Percentiles rank a stretch among this genome's conserved stretches.
Evolutionary conservation across 305 asterid genomes (phyloP).

Genomic region (Fraxinus baroniana): DNA sequence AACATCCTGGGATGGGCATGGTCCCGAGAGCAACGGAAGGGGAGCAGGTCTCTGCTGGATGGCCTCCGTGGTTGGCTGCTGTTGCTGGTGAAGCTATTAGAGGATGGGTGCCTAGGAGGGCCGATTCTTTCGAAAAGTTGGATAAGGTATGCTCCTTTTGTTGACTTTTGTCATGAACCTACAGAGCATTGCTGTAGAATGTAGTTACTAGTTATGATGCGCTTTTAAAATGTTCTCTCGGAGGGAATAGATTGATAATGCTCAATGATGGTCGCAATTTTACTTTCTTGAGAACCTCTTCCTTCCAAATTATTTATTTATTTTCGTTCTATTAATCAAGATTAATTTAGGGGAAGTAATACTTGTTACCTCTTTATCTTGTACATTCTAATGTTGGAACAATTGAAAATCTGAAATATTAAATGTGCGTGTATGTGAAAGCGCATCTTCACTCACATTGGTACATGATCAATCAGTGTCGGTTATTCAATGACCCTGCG

Average conservation of each 20-base stretch:
- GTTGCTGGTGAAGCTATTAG: conserved; percentile 95
- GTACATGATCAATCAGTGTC: neutral
- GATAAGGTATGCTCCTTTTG: conserved; percentile 64
- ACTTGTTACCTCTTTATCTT: neutral
- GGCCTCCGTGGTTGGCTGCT: conserved; percentile 97
- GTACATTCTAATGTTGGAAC: neutral
- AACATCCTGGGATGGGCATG: conserved; percentile 54
- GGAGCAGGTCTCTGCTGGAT: conserved; percentile 91
- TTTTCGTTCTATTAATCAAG: neutral
- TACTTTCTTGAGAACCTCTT: neutral
- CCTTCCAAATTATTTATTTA: neutral
- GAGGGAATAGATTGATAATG: neutral
- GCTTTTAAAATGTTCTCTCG: neutral
- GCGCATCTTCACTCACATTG: neutral
- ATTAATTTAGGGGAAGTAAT: neutral
- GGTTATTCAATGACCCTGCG: neutral
- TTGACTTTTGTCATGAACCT: conserved; percentile 16
- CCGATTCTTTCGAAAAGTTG: conserved; percentile 89
- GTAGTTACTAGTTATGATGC: neutral
- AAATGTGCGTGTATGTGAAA: neutral
- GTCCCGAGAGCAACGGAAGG: conserved; percentile 64
- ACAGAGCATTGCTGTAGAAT: neutral
- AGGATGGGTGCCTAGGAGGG: conserved; percentile 96
- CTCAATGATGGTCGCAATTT: neutral
- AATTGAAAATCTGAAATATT: neutral